Conservation (phyloP, 1,284 basidiomycete species). For the Vanrija sp. region DNA sequence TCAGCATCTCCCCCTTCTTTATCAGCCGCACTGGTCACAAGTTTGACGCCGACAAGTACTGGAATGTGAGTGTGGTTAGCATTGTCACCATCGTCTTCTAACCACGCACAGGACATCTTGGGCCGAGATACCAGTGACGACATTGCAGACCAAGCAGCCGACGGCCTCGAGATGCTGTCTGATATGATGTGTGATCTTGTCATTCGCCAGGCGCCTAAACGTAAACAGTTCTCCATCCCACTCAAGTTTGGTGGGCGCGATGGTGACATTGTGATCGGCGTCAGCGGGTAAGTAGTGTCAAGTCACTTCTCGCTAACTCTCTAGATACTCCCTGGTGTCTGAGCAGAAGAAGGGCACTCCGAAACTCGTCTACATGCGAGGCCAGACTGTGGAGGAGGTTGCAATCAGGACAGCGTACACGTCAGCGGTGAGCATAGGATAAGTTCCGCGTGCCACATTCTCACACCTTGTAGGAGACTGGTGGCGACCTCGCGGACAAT, state of each 20-base stretch:
- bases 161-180: constrained; percentile 62
- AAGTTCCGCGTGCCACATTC: not conserved
- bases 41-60: constrained; percentile 77
- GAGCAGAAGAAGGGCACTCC: constrained; percentile 76
- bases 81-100: not conserved
- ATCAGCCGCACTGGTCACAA: constrained; percentile 66
- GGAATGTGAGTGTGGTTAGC: constrained; percentile 60
- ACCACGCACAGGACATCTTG: constrained; percentile 53
- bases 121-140: constrained; percentile 53
- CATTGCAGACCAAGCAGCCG: constrained; percentile 55
- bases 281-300: constrained; percentile 68
- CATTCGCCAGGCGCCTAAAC: constrained; percentile 79
- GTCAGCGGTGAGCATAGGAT: constrained; percentile 60
- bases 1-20: constrained; percentile 86
- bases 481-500: constrained; percentile 33
- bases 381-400: constrained; percentile 70
- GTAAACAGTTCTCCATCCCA: constrained; percentile 77
- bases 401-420: constrained; percentile 66
- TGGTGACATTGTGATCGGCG: constrained; percentile 75
- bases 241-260: constrained; percentile 63
- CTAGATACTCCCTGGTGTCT: constrained; percentile 77
- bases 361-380: constrained; percentile 74
- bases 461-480: constrained; percentile 36
- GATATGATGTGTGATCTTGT: constrained; percentile 60
- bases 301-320: not conserved